A percentile compares a stretch with the other conserved stretches of the same genome.
Evolutionary conservation across 805 yeast genomes (phyloP).

Genomic region (Metschnikowia koreensis): DNA sequence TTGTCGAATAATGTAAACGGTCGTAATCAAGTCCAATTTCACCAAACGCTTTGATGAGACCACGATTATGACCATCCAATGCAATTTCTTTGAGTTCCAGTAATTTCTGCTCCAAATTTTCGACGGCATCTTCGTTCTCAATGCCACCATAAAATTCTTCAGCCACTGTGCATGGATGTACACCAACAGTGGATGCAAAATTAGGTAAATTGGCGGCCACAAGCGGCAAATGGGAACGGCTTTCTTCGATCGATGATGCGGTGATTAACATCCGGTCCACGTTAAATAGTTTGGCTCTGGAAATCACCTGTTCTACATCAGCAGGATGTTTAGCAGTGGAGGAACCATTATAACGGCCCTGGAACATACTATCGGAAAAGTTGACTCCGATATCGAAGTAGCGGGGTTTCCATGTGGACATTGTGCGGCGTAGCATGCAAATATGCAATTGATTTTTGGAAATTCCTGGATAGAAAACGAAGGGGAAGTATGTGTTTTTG

Average conservation of each 20-base stretch:
- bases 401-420: conserved; percentile 36
- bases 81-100: conserved; percentile 49
- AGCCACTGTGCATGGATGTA: conserved; percentile 88
- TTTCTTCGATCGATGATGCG: conserved; percentile 74
- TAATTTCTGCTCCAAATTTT: conserved; percentile 35
- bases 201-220: conserved; percentile 30
- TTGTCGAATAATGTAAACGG: conserved; percentile 72
- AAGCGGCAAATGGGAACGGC: conserved; percentile 57
- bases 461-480: background rate
- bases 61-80: conserved; percentile 43
- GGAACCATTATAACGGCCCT: conserved; percentile 73
- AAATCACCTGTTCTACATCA: conserved; percentile 64
- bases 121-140: conserved; percentile 39
- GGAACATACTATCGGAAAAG: conserved; percentile 85
- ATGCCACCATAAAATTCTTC: conserved; percentile 33
- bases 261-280: conserved; percentile 77
- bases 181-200: conserved; percentile 76
- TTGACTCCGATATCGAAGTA: conserved; percentile 60
- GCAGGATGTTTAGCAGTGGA: conserved; percentile 52
- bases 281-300: conserved; percentile 61
- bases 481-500: background rate
- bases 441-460: background rate
- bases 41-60: conserved; percentile 79
- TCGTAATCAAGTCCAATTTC: conserved; percentile 97
- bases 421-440: conserved; percentile 9